Evolutionary conservation across 176 grass and related monocot genomes (phyloP).

Genomic region (Oropetium thomaeum): DNA sequence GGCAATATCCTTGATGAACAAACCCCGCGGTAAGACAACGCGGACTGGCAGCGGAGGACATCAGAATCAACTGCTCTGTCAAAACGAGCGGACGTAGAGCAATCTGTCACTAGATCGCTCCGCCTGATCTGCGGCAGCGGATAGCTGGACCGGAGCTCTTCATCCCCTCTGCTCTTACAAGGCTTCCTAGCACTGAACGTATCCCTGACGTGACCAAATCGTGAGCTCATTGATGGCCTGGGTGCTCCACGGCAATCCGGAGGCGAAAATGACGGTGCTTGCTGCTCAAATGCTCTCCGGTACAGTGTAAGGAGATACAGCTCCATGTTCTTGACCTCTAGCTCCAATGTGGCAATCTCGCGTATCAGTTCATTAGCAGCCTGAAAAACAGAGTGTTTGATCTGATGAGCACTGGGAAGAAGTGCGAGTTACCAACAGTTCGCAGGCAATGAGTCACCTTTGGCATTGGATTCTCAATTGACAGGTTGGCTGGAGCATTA

Average conservation of each 20-base stretch:
- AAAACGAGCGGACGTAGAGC: slow-evolving; percentile 28
- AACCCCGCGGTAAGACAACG: slow-evolving; percentile 57
- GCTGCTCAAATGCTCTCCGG: slow-evolving; percentile 85
- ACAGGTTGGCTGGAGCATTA: slow-evolving; percentile 45
- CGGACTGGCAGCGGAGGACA: slow-evolving; percentile 53
- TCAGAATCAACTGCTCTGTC: slow-evolving; percentile 31
- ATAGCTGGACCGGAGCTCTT: slow-evolving; percentile 31
- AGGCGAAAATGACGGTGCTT: slow-evolving; percentile 49
- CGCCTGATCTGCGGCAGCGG: slow-evolving; percentile 15
- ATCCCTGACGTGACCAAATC: slow-evolving; percentile 18
- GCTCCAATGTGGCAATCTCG: slow-evolving; percentile 83
- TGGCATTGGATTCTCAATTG: slow-evolving; percentile 69
- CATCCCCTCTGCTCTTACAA: slow-evolving; percentile 30
- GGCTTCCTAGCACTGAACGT: slow-evolving; percentile 9
- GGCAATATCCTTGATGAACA: slow-evolving; percentile 75
- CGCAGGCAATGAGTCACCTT: slow-evolving; percentile 40
- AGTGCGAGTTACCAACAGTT: background rate
- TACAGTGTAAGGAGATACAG: slow-evolving; percentile 91
- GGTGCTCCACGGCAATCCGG: slow-evolving; percentile 19
- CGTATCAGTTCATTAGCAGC: slow-evolving; percentile 81
- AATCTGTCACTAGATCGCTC: slow-evolving; percentile 43
- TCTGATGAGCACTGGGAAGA: background rate
- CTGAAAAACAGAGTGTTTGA: slow-evolving; percentile 34
- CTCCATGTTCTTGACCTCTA: slow-evolving; percentile 97
- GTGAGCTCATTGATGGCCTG: slow-evolving; percentile 22